Evolutionary conservation across 2,329 filamentous ascomycete genomes (phyloP).

Genomic region (Xylaria sp.): DNA sequence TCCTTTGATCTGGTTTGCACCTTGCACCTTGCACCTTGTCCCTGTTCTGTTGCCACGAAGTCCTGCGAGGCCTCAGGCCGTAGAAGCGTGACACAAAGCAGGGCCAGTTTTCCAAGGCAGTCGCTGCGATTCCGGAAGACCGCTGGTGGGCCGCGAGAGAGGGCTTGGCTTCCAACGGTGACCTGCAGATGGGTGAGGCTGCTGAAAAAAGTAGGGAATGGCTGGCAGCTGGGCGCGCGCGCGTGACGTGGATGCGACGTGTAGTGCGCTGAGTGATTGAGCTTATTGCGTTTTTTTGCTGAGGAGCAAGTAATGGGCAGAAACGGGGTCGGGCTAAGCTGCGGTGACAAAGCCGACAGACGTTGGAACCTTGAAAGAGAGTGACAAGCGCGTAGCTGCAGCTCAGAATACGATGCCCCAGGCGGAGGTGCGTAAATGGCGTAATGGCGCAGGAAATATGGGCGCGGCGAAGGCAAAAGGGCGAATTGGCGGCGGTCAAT

Average conservation of each 20-base stretch:
- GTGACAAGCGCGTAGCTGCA: not conserved
- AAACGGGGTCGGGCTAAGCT: not conserved
- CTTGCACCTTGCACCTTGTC: too few species aligned
- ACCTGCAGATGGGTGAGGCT: slow-evolving; percentile 16
- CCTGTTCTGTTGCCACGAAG: slow-evolving; percentile 16
- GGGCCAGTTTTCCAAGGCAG: slow-evolving; percentile 15
- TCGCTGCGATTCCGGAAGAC: slow-evolving; percentile 28
- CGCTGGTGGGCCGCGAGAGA: slow-evolving; percentile 16
- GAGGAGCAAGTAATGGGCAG: not conserved
- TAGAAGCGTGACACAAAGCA: slow-evolving; percentile 17
- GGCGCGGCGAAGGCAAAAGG: not conserved
- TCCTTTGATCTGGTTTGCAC: slow-evolving; percentile 16
- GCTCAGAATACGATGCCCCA: not conserved
- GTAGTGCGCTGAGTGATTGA: slow-evolving; percentile 16
- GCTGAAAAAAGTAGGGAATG: slow-evolving; percentile 12
- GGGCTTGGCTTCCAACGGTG: slow-evolving; percentile 23
- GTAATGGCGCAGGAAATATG: not conserved
- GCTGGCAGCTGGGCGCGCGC: slow-evolving; percentile 10
- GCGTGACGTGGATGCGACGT: slow-evolving; percentile 21
- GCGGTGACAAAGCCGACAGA: not conserved
- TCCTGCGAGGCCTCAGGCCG: slow-evolving; percentile 8
- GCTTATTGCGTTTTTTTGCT: slow-evolving; percentile 4
- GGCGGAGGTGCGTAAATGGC: not conserved
- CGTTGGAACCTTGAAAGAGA: too few species aligned
- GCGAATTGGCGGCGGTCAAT: not conserved